A percentile compares a stretch with the other conserved stretches of the same genome.
These are phyloP conservation scores for Verticillium nonalfalfae DNA, from an alignment of 2,329 filamentous ascomycete species.

Conservation along the genomic window DNA sequence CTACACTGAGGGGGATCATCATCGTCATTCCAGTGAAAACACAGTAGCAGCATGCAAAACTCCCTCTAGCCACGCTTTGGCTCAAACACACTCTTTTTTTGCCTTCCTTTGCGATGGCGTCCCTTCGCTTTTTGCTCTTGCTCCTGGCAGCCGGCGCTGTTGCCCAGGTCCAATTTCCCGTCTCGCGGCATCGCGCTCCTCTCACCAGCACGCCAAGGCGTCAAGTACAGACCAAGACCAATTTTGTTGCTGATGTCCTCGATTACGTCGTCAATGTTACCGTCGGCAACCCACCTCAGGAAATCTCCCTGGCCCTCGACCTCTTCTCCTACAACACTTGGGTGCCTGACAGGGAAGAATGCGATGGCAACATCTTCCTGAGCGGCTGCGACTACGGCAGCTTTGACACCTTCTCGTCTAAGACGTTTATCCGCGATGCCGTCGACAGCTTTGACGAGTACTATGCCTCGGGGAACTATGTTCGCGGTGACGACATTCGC, in stretches of 20 bases:
- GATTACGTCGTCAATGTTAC: constrained; percentile 7
- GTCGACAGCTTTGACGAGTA: constrained; percentile 44
- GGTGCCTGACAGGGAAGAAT: neutral
- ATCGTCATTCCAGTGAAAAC: neutral
- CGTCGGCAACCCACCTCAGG: constrained; percentile 7
- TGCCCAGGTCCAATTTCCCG: neutral
- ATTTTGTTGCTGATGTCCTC: neutral
- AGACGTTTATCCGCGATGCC: constrained; percentile 37
- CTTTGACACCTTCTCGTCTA: constrained; percentile 35
- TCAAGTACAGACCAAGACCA: neutral
- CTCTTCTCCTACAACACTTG: neutral
- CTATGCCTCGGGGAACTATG: constrained; percentile 51
- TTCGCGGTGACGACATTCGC: constrained; percentile 46
- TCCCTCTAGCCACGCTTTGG: neutral
- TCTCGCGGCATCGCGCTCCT: neutral
- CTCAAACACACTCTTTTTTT: neutral
- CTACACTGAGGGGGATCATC: neutral
- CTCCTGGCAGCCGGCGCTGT: neutral
- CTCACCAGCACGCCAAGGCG: neutral
- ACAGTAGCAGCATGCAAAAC: neutral
- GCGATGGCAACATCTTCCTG: neutral
- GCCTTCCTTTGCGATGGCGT: neutral
- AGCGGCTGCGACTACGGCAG: constrained; percentile 1
- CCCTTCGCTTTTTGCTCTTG: neutral
- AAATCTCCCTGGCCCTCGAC: constrained; percentile 1